Percentiles rank a stretch among this genome's conserved stretches.
phyloP scores from a whole-genome alignment of 768 basidiomycete species.

The Tulasnella sp. region DNA sequence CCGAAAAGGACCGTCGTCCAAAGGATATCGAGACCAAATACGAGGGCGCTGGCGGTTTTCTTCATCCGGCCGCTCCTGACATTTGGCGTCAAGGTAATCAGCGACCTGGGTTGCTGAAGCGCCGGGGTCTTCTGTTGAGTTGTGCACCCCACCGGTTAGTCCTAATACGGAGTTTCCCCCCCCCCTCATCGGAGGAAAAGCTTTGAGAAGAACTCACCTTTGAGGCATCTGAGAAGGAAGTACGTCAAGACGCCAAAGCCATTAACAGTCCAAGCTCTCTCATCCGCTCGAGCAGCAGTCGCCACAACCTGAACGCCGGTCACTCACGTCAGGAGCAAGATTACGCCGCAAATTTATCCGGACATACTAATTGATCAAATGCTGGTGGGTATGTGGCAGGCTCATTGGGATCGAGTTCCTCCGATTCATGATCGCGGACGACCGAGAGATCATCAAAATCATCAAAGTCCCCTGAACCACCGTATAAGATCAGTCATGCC shows the following conservation, averaged over 20 bases:
- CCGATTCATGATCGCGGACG: neutral
- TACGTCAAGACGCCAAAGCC: neutral
- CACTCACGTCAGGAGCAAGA: neutral
- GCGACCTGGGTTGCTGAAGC: neutral
- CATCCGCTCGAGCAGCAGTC: conserved; percentile 5
- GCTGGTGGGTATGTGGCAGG: neutral
- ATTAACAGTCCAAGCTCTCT: neutral
- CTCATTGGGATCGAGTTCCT: neutral
- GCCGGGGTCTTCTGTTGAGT: neutral
- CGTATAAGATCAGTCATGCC: neutral
- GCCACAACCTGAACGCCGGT: neutral
- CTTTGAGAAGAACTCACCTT: neutral
- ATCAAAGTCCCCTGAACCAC: neutral
- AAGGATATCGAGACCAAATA: neutral
- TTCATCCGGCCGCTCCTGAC: neutral
- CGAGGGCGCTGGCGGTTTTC: neutral
- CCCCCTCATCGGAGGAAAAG: neutral
- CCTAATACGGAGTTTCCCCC: neutral
- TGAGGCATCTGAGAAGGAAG: neutral
- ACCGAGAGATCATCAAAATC: neutral
- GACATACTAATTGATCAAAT: neutral
- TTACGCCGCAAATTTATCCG: neutral
- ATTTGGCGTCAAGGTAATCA: neutral
- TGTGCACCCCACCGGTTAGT: neutral
- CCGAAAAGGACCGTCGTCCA: neutral